Evolutionary conservation across 257 asterid genomes (phyloP).

Genomic region (Apocynum venetum): DNA sequence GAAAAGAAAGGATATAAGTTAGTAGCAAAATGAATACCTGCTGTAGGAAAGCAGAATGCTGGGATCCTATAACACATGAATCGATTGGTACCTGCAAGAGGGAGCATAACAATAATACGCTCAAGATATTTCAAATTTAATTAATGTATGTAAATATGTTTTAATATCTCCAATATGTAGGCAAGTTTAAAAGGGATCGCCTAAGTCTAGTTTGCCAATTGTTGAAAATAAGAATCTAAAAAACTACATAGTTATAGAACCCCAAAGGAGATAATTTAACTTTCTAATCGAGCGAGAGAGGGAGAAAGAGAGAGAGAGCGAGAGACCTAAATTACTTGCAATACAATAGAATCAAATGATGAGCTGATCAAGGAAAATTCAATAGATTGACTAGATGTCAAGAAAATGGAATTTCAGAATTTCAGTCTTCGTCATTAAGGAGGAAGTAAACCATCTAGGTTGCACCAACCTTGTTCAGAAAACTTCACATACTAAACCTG

Average conservation of each 20-base stretch:
- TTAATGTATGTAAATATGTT: neutral
- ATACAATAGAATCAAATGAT: neutral
- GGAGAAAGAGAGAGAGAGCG: neutral
- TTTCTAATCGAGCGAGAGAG: neutral
- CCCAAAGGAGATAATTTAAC: neutral
- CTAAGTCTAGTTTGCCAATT: neutral
- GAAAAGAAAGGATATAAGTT: neutral
- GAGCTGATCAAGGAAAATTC: neutral
- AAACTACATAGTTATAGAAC: neutral
- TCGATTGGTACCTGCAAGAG: slow-evolving; percentile 77
- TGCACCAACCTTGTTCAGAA: neutral
- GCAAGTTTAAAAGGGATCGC: neutral
- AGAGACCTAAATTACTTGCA: neutral
- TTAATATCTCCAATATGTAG: neutral
- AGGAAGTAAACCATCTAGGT: neutral
- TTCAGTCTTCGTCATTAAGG: neutral
- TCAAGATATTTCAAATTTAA: neutral
- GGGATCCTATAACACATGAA: slow-evolving; percentile 79
- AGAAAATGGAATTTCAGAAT: neutral
- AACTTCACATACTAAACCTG: neutral
- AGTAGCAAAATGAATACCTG: slow-evolving; percentile 46
- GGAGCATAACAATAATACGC: slow-evolving; percentile 2
- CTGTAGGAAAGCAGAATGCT: slow-evolving; percentile 92
- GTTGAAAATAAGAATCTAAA: neutral
- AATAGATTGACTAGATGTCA: neutral